Base-by-base conservation (phyloP, 257 asterid genomes). In the Leonotis leonurus region DNA sequence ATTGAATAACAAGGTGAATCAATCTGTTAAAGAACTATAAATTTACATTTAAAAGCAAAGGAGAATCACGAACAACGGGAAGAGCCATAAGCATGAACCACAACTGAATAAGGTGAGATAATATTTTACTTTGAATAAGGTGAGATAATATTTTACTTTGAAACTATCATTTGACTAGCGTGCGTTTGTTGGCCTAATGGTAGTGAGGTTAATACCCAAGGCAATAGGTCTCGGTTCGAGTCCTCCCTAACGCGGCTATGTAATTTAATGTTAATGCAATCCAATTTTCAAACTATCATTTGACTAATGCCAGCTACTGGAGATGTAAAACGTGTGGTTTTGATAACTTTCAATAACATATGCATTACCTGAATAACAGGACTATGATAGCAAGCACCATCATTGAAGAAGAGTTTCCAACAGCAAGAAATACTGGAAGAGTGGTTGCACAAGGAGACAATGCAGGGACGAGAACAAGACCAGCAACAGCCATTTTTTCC, bases 401-500 rank as follows among this genome's bases (percentile, higher is more conserved):
- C 99, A 93, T 89, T 41, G 96, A 83, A 51, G 90, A 78, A 36
- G 99, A 89, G 74, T 87, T 89, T 52, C 96, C 97, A 67, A 93
- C 97, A 57, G 99, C 99, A 71, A 93, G 97, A 79, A 93, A 93
- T 27, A 93, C 94, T 1, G 97, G 99, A 65, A 93, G 99, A 52
- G 99, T 93, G 72, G 99, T 93, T 50, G 99, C 97, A 70, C 97
- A 93, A 62, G 99, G 99, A 74, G 99, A 93, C 70, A 89, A 60
- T 6, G 97, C 96, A 14, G 96, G 99, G 51, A 89, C 90, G 57
- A 93, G 96, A 68, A 89, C 94, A 66, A 93, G 95, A 70, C 99
- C 99, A 35, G 99, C 97, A 65, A 93, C 97, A 1, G 97, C 99
- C 97, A 89, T 85, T 83, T 89, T 93, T 70, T 93, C 99, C 99